Evolutionary conservation across 495 filamentous ascomycete species (phyloP).

Genomic region (Pseudomonodictys pantanalensis): DNA sequence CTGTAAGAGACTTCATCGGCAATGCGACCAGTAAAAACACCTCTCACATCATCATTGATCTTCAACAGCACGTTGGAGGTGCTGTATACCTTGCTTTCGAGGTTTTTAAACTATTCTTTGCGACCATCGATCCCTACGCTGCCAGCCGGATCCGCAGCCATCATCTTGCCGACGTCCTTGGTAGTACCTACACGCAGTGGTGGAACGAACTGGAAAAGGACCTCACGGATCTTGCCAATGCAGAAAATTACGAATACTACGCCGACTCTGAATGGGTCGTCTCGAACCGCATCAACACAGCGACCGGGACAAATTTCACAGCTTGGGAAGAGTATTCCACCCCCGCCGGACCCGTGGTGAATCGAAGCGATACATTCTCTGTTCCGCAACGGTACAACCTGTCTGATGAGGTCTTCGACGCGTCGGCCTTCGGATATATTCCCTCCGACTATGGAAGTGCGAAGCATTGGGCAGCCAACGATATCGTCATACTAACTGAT

Average conservation of each 20-base stretch:
- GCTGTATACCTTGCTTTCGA: constrained; percentile 6
- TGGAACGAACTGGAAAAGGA: constrained; percentile 1
- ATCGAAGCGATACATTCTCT: constrained; percentile 46
- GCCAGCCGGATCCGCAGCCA: constrained; percentile 23
- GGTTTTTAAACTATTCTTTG: constrained; percentile 28
- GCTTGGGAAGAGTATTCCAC: constrained; percentile 57
- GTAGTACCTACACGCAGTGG: constrained; percentile 1
- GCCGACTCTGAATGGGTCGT: constrained; percentile 46
- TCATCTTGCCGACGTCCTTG: constrained; percentile 14
- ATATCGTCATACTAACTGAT: constrained; percentile 53
- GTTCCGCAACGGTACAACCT: constrained; percentile 50
- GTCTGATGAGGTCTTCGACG: constrained; percentile 46
- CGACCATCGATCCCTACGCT: constrained; percentile 2
- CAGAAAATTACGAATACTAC: not conserved
- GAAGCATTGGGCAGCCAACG: constrained; percentile 45
- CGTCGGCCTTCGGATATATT: constrained; percentile 27
- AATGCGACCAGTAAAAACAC: constrained; percentile 39
- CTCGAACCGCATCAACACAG: constrained; percentile 45
- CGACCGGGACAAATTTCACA: constrained; percentile 47
- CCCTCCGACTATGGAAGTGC: constrained; percentile 23
- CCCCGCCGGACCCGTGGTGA: too few species aligned
- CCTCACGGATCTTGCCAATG: not conserved
- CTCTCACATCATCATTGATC: constrained; percentile 30
- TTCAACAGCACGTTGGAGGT: constrained; percentile 28
- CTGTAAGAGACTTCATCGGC: constrained; percentile 46